These are phyloP conservation scores for Tephrocybe rancida DNA, from an alignment of 768 basidiomycete genomes.

Conservation along the genomic window DNA sequence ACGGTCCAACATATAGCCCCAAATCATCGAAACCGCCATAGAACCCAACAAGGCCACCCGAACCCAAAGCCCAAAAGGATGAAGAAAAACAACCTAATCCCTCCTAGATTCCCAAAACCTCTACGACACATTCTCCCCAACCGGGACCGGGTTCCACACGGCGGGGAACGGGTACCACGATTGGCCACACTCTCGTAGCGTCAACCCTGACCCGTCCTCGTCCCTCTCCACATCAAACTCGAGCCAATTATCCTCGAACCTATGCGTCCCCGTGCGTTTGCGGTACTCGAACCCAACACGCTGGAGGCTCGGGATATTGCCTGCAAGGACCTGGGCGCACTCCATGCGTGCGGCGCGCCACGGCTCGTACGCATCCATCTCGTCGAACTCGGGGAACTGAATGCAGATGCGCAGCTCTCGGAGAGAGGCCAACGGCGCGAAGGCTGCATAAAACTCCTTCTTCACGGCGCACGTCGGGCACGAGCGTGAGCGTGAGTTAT, in stretches of 20 bases:
- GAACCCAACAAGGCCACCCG: background rate
- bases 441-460: conserved; percentile 35
- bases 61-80: background rate
- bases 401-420: conserved; percentile 36
- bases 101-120: background rate
- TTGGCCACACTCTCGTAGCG: conserved; percentile 29
- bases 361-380: conserved; percentile 31
- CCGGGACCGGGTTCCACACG: conserved; percentile 32
- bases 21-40: background rate
- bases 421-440: conserved; percentile 25
- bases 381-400: conserved; percentile 39
- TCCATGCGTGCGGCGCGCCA: conserved; percentile 33
- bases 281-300: conserved; percentile 44
- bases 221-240: conserved; percentile 37
- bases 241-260: conserved; percentile 44
- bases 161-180: conserved; percentile 47
- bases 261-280: conserved; percentile 37
- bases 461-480: conserved; percentile 15
- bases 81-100: background rate
- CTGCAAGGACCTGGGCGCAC: conserved; percentile 38
- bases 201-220: conserved; percentile 14
- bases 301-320: conserved; percentile 28
- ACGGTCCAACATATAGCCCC: background rate
- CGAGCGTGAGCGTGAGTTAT: conserved; percentile 6
- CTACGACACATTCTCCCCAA: background rate